phyloP scores from a whole-genome alignment of 2,329 filamentous ascomycete genomes.

The Kalmusia sp. region DNA sequence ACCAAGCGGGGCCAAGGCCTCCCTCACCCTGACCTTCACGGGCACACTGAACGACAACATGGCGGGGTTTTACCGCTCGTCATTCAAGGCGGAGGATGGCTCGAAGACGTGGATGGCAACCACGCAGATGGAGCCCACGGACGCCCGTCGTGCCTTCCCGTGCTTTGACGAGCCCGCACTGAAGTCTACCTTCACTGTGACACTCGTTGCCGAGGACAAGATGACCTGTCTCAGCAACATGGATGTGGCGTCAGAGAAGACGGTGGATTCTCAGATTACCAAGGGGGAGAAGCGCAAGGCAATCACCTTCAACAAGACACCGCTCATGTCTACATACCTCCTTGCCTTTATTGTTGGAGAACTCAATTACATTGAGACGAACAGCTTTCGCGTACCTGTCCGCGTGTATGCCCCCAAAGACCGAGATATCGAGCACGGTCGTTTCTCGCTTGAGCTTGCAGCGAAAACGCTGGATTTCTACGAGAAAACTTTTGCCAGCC shows the following conservation, averaged over 20 bases:
- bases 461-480: constrained; percentile 92
- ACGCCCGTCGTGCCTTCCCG: constrained; percentile 89
- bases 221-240: constrained; percentile 96
- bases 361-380: constrained; percentile 91
- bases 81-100: constrained; percentile 84
- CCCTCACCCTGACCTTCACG: constrained; percentile 78
- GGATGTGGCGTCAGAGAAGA: constrained; percentile 83
- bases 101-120: constrained; percentile 83
- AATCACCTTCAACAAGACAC: constrained; percentile 90
- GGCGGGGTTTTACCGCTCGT: constrained; percentile 96
- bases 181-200: constrained; percentile 92
- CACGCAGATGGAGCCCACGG: constrained; percentile 95
- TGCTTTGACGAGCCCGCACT: constrained; percentile 96
- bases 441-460: constrained; percentile 88
- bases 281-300: constrained; percentile 73
- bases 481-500: constrained; percentile 88
- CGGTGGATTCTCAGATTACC: constrained; percentile 69
- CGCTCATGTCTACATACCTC: constrained; percentile 95
- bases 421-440: constrained; percentile 87
- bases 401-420: constrained; percentile 93
- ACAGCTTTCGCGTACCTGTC: constrained; percentile 87
- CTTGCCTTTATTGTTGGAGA: constrained; percentile 93
- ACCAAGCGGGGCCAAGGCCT: constrained; percentile 76
- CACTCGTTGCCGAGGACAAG: constrained; percentile 86
- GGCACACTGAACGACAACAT: constrained; percentile 90